Evolutionary conservation across 257 asterid species (phyloP).

Genomic region (Ophiorrhiza pumila): DNA sequence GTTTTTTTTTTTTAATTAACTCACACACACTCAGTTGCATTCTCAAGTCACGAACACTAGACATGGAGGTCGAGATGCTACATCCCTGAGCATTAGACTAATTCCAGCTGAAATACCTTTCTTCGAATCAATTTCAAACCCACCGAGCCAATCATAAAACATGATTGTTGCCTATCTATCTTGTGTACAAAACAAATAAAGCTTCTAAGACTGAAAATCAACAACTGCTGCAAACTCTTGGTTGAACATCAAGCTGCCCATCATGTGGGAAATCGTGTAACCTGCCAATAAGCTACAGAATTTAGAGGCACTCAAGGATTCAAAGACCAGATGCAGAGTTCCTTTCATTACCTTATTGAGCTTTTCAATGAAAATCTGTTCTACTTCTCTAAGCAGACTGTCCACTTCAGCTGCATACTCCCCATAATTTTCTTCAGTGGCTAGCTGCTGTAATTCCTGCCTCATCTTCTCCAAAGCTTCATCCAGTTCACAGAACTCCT

Average conservation of each 20-base stretch:
- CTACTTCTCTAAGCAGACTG: conserved; percentile 61
- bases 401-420: conserved; percentile 66
- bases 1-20: too few species aligned
- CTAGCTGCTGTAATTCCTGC: conserved; percentile 48
- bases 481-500: conserved; percentile 54
- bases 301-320: conserved; percentile 13
- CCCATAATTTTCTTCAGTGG: conserved; percentile 33
- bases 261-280: conserved; percentile 31
- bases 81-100: too few species aligned
- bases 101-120: too few species aligned
- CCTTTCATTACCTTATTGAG: conserved; percentile 37
- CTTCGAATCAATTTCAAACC: background rate
- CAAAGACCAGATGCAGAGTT: background rate
- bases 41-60: too few species aligned
- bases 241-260: background rate
- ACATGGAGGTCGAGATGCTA: too few species aligned
- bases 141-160: too few species aligned
- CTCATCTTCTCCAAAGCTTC: conserved; percentile 45
- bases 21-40: too few species aligned
- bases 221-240: background rate
- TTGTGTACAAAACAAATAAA: too few species aligned
- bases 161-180: background rate
- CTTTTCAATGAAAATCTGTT: conserved; percentile 43
- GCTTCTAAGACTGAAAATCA: background rate
- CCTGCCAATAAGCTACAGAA: conserved; percentile 28